phyloP scores from a whole-genome alignment of 441 rosid species.

The Oxalis stricta region DNA sequence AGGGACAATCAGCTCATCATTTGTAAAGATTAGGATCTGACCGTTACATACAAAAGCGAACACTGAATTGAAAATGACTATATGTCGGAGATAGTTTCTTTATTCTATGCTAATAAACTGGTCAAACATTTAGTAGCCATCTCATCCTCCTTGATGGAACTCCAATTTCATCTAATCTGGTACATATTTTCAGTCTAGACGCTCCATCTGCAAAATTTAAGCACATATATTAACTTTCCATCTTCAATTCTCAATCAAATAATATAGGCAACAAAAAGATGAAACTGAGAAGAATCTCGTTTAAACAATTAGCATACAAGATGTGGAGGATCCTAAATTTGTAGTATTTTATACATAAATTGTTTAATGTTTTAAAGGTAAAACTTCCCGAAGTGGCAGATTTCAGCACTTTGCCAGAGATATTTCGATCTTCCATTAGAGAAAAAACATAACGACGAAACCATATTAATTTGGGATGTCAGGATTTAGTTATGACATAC shows the following conservation, averaged over 20 bases:
- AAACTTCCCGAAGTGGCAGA: background rate
- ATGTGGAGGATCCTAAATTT: background rate
- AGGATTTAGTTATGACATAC: constrained; percentile 17
- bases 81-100: too few species aligned
- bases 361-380: background rate
- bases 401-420: background rate
- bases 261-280: background rate
- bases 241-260: background rate
- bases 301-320: background rate
- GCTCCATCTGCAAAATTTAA: constrained; percentile 54
- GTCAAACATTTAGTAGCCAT: too few species aligned
- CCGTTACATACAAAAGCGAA: too few species aligned
- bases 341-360: too few species aligned
- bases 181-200: constrained; percentile 45
- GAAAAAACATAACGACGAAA: background rate
- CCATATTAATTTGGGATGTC: background rate
- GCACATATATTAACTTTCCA: background rate
- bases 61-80: too few species aligned
- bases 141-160: too few species aligned
- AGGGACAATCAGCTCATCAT: too few species aligned
- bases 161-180: too few species aligned
- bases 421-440: background rate
- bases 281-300: background rate
- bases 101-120: too few species aligned
- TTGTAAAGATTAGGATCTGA: too few species aligned